Evolutionary conservation across 768 basidiomycete genomes (phyloP).

Genomic region (Ramaria sp.): DNA sequence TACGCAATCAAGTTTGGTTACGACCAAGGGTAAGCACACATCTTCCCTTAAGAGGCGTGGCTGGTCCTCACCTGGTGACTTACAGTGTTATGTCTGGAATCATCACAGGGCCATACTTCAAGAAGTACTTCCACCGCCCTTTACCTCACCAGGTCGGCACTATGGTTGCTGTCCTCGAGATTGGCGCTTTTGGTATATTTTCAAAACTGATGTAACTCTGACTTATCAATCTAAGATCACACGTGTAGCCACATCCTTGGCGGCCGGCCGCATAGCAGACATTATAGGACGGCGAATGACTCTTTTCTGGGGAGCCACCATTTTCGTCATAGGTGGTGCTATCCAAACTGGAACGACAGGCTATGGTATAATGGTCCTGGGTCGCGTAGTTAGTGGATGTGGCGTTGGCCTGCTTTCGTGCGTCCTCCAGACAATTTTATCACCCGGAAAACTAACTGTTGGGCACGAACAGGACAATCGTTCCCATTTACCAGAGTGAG

Average conservation of each 20-base stretch:
- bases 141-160: slow-evolving; percentile 70
- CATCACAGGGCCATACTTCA: slow-evolving; percentile 80
- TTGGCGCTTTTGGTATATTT: slow-evolving; percentile 76
- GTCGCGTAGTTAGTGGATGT: slow-evolving; percentile 74
- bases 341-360: slow-evolving; percentile 78
- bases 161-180: slow-evolving; percentile 91
- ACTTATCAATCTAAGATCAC: not conserved
- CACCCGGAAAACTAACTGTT: slow-evolving; percentile 6
- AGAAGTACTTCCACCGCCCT: slow-evolving; percentile 72
- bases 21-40: slow-evolving; percentile 61
- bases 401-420: slow-evolving; percentile 87
- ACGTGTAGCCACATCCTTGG: slow-evolving; percentile 68
- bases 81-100: slow-evolving; percentile 82
- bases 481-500: slow-evolving; percentile 92
- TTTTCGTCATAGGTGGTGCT: slow-evolving; percentile 81
- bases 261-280: slow-evolving; percentile 85
- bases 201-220: not conserved
- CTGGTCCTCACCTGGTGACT: not conserved
- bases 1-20: slow-evolving; percentile 54
- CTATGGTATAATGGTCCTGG: slow-evolving; percentile 72
- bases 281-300: slow-evolving; percentile 77
- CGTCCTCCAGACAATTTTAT: slow-evolving; percentile 19
- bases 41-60: slow-evolving; percentile 10
- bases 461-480: slow-evolving; percentile 62
- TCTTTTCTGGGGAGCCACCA: slow-evolving; percentile 67